Percentiles rank a stretch among this genome's conserved stretches.
Evolutionary conservation across 768 basidiomycete species (phyloP).

Genomic region (Chlorophyllum brunneum): DNA sequence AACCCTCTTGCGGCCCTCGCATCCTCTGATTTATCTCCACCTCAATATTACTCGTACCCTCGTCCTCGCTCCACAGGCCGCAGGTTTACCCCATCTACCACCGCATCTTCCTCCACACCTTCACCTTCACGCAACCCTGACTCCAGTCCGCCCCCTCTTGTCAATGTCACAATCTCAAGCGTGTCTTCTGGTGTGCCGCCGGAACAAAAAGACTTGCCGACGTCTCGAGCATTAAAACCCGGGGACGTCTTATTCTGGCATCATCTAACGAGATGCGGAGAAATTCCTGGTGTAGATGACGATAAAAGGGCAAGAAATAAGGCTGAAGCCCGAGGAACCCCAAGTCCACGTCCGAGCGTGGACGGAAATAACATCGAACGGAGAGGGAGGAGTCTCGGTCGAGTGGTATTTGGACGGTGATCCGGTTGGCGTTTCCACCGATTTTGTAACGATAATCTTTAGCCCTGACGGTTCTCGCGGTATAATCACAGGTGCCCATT

Average conservation of each 20-base stretch:
- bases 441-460: background rate
- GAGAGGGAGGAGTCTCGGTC: slow-evolving; percentile 7
- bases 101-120: slow-evolving; percentile 11
- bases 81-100: slow-evolving; percentile 12
- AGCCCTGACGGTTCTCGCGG: background rate
- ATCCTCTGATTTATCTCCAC: slow-evolving; percentile 22
- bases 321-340: background rate
- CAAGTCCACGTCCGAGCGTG: background rate
- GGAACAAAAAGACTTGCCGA: slow-evolving; percentile 38
- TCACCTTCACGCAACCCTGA: slow-evolving; percentile 15
- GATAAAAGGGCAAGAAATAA: slow-evolving; percentile 49
- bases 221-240: slow-evolving; percentile 38
- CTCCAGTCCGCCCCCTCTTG: slow-evolving; percentile 24
- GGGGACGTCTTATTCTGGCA: slow-evolving; percentile 77
- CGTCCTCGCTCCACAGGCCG: slow-evolving; percentile 16
- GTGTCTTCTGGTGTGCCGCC: slow-evolving; percentile 10
- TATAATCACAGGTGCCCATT: too few relatives aligned
- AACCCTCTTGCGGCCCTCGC: slow-evolving; percentile 23
- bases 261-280: slow-evolving; percentile 65
- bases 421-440: slow-evolving; percentile 3
- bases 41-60: slow-evolving; percentile 4
- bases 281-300: slow-evolving; percentile 66
- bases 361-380: slow-evolving; percentile 3
- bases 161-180: slow-evolving; percentile 22
- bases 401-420: slow-evolving; percentile 12